phyloP scores from a whole-genome alignment of 495 filamentous ascomycete genomes.

The Xylaria cubensis region DNA sequence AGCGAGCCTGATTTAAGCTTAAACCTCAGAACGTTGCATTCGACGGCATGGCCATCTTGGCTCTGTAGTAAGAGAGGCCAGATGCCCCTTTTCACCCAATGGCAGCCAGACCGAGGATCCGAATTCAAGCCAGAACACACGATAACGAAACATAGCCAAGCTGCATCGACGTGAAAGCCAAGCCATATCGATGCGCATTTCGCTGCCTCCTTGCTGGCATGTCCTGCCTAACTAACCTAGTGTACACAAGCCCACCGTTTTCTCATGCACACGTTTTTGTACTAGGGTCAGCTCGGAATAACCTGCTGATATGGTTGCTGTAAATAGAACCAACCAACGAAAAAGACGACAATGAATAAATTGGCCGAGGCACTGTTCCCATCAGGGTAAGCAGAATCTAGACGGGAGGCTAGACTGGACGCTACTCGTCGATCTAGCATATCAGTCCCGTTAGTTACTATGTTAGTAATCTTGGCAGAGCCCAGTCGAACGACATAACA shows the following conservation, averaged over 20 bases:
- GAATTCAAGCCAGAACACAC: background rate
- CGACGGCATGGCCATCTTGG: conserved; percentile 4
- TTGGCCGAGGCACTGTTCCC: conserved; percentile 2
- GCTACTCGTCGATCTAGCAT: background rate
- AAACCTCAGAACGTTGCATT: conserved; percentile 20
- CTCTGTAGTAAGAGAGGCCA: conserved; percentile 2
- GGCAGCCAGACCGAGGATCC: background rate
- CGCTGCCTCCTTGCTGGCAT: background rate
- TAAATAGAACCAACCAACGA: conserved; percentile 22
- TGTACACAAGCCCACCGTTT: background rate
- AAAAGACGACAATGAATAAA: background rate
- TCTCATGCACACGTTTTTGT: conserved; percentile 23
- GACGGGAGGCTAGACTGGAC: conserved; percentile 7
- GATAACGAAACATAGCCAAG: conserved; percentile 9
- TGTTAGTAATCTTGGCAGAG: conserved; percentile 9
- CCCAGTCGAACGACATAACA: conserved; percentile 26
- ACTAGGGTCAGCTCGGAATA: conserved; percentile 6
- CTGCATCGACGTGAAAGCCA: background rate
- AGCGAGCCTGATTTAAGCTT: conserved; percentile 20
- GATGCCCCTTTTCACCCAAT: conserved; percentile 13
- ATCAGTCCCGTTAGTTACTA: conserved; percentile 3
- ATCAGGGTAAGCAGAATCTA: conserved; percentile 5
- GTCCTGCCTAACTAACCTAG: background rate
- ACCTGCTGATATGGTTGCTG: conserved; percentile 13
- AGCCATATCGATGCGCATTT: conserved; percentile 4